Evolutionary conservation across 2,329 filamentous ascomycete genomes (phyloP), one percentile per base, ranked within the genome.

Genomic region (Exophiala phaeomuriformis): DNA sequence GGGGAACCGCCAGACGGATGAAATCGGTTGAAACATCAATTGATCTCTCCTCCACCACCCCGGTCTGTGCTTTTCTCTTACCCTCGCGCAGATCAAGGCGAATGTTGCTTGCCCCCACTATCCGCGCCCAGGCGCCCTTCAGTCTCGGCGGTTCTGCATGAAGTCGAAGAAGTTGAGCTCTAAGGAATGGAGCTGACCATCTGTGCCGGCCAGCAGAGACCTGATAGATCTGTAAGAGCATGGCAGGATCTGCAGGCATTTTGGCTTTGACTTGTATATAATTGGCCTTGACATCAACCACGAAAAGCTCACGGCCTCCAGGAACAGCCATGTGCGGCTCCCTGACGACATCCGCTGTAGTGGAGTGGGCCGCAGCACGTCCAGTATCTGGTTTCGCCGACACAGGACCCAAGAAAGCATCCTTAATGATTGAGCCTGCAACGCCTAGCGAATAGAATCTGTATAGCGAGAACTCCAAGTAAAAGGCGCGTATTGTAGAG

Each of bases 371-470:
- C n/a, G 44, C 47, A 9, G 37, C 10, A 32, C 45, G 37, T 28
- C 51, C 30, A 5, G n/a, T 8, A 46, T 59, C 44, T 12, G 12
- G 30, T 35, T 47, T 32, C 9, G 51, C 59, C 7, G 61, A 58
- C 12, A 65, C 56, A 29, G 64, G 57, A 27, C 64, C 67, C 47
- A 67, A 64, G 46, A 90, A 87, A 0, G 86, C 85, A 64, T 82
- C 83, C 50, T 78, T 78, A 28, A 98, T 69, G 2, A 94, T 88
- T 66, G 83, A 84, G 28, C 79, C 74, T 5, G 91, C 93, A 55
- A 97, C 83, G 1, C 89, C 87, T 29, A 94, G 78, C 0, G 90
- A 86, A 66, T 96, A 98, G 66, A 95, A 90, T 2, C 90, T 85
- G 68, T 94, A 95, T 0, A 98, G 78, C 0, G 94, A 98, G 66